These are phyloP conservation scores for Mallotus nudiflorus DNA, from an alignment of 345 rosid species.

Conservation along the genomic window DNA sequence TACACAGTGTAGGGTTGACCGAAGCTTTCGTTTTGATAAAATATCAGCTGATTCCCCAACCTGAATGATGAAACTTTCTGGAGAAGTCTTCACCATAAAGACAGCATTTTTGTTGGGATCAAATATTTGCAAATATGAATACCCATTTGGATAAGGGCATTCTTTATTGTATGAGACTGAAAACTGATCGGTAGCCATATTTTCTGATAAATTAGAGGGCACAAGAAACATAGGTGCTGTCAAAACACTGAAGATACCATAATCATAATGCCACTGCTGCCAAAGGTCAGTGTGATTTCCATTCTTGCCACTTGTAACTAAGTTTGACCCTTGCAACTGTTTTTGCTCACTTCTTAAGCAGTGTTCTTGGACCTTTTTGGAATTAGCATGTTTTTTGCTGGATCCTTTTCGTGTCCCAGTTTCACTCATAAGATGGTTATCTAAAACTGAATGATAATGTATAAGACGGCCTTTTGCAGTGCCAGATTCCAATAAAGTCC, in stretches of 20 bases:
- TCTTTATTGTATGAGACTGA: slow-evolving; percentile 29
- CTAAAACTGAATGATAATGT: slow-evolving; percentile 77
- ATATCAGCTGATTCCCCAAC: slow-evolving; percentile 89
- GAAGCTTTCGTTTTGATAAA: slow-evolving; percentile 67
- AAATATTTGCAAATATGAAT: slow-evolving; percentile 58
- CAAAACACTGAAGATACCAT: slow-evolving; percentile 82
- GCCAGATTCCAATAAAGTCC: slow-evolving; percentile 65
- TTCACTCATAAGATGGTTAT: slow-evolving; percentile 45
- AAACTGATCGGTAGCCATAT: slow-evolving; percentile 9
- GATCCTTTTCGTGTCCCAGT: slow-evolving; percentile 32
- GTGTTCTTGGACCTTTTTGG: slow-evolving; percentile 14
- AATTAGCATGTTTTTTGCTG: slow-evolving; percentile 24
- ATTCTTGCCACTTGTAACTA: slow-evolving; percentile 24
- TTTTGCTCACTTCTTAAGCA: slow-evolving; percentile 21
- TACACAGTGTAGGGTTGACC: slow-evolving; percentile 79
- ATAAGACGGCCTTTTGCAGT: slow-evolving; percentile 83
- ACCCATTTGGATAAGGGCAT: slow-evolving; percentile 42
- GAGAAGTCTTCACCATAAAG: slow-evolving; percentile 64
- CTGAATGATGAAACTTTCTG: slow-evolving; percentile 77
- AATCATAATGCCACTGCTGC: slow-evolving; percentile 99
- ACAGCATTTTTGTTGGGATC: slow-evolving; percentile 55
- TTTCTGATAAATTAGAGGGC: slow-evolving; percentile 25
- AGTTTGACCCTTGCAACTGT: slow-evolving; percentile 16
- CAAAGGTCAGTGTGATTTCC: slow-evolving; percentile 46
- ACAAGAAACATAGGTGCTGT: slow-evolving; percentile 77